Percentiles rank a stretch among this genome's conserved stretches.
Evolutionary conservation across 306 rosid genomes (phyloP).

Genomic region (Fragaria ananassa): DNA sequence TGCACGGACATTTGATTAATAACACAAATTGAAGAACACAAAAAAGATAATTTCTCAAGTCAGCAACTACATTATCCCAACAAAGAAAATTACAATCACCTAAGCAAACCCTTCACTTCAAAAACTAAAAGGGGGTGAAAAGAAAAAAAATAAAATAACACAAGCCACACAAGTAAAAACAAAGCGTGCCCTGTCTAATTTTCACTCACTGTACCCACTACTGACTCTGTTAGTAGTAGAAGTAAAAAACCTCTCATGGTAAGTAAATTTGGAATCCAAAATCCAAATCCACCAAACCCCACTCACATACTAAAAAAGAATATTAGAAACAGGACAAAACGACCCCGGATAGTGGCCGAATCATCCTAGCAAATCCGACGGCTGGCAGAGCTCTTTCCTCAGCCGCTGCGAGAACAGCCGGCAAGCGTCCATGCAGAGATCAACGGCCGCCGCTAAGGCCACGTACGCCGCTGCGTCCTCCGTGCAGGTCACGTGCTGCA

Average conservation of each 20-base stretch:
- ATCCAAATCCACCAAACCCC: conserved; percentile 9
- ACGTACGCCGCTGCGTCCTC: conserved; percentile 54
- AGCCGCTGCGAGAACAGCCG: conserved; percentile 35
- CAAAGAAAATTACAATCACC: background rate
- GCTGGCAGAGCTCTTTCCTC: conserved; percentile 40
- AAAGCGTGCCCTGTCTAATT: conserved; percentile 27
- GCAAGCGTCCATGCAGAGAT: conserved; percentile 52
- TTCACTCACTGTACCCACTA: conserved; percentile 48
- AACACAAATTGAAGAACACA: background rate
- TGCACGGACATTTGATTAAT: too few relatives aligned
- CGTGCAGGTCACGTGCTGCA: conserved; percentile 47
- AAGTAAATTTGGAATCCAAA: background rate
- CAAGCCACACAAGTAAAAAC: conserved; percentile 50
- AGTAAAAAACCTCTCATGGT: conserved; percentile 17
- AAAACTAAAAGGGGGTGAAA: conserved; percentile 26
- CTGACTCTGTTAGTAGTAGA: conserved; percentile 45
- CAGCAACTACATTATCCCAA: background rate
- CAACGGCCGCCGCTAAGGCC: conserved; percentile 50
- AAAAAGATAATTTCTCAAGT: background rate
- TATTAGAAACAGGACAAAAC: background rate
- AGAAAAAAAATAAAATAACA: conserved; percentile 25
- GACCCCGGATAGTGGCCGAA: background rate
- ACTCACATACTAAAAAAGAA: background rate
- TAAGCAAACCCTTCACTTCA: conserved; percentile 36
- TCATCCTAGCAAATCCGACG: conserved; percentile 14